Percentiles rank a stretch among this genome's conserved stretches.
phyloP scores from a whole-genome alignment of 305 asterid genomes.

The Rubia occidens region DNA sequence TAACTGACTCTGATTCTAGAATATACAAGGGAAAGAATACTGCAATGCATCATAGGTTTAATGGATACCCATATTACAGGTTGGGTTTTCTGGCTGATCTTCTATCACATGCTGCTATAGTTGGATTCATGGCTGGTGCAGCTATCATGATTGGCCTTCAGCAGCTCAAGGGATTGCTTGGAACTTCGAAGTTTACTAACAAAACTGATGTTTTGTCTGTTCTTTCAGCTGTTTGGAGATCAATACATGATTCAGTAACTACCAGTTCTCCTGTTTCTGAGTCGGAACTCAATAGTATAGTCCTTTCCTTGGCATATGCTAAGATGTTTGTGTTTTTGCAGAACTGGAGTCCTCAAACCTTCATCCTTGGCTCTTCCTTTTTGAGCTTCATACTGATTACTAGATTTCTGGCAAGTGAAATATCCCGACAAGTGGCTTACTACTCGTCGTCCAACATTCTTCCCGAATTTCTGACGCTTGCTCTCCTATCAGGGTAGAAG shows the following conservation, averaged over 20 bases:
- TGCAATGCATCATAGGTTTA: background rate
- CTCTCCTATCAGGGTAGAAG: slow-evolving; percentile 21
- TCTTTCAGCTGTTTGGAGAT: slow-evolving; percentile 19
- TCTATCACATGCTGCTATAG: slow-evolving; percentile 32
- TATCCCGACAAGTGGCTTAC: background rate
- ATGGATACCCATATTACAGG: slow-evolving; percentile 3
- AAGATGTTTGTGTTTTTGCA: slow-evolving; percentile 6
- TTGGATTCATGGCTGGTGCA: slow-evolving; percentile 41
- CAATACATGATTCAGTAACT: slow-evolving; percentile 25
- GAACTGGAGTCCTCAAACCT: slow-evolving; percentile 18
- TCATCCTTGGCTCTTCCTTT: slow-evolving; percentile 23
- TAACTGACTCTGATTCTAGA: slow-evolving; percentile 3
- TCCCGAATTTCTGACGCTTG: background rate
- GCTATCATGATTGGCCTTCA: slow-evolving; percentile 35
- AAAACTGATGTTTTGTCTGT: slow-evolving; percentile 31
- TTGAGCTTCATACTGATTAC: slow-evolving; percentile 21
- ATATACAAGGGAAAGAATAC: background rate
- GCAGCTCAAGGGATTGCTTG: slow-evolving; percentile 32
- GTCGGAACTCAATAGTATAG: background rate
- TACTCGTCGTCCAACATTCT: background rate
- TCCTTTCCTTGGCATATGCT: background rate
- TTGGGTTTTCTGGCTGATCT: slow-evolving; percentile 27
- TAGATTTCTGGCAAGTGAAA: slow-evolving; percentile 19
- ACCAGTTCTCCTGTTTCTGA: background rate
- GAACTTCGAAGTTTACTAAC: slow-evolving; percentile 26